Evolutionary conservation across 116 monocot species (phyloP).

Genomic region (Cymodocea nodosa): DNA sequence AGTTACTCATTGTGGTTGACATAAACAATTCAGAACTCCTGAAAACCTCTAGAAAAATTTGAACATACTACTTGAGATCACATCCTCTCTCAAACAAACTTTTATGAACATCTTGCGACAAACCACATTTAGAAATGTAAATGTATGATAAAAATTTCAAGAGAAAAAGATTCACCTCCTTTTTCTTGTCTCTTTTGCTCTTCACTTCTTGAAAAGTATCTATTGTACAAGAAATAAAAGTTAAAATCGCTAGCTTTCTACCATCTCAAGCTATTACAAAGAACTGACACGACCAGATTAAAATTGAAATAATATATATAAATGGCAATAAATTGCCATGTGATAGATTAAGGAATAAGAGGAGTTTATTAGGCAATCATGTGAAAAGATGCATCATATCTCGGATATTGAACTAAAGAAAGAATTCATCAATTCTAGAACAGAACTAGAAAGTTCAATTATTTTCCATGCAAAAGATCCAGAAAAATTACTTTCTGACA

Average conservation of each 20-base stretch:
- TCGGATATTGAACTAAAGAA: not conserved
- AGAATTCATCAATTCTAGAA: not conserved
- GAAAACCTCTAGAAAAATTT: too few relatives aligned
- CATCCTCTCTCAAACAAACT: too few relatives aligned
- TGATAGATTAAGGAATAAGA: not conserved
- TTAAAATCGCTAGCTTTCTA: not conserved
- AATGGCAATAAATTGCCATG: not conserved
- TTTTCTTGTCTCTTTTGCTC: slow-evolving; percentile 14
- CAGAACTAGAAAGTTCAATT: not conserved
- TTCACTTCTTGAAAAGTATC: slow-evolving; percentile 14
- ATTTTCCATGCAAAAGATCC: not conserved
- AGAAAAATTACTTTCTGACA: not conserved
- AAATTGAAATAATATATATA: not conserved
- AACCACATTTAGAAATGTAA: not conserved
- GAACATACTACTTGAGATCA: too few relatives aligned
- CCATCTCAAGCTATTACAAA: not conserved
- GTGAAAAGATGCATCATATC: not conserved
- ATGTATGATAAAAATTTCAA: not conserved
- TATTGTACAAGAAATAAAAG: not conserved
- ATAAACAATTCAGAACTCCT: too few relatives aligned
- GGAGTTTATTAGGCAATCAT: not conserved
- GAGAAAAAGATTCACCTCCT: slow-evolving; percentile 6
- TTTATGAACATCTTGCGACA: too few relatives aligned
- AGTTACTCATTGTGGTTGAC: too few relatives aligned
- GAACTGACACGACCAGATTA: not conserved